These are phyloP conservation scores for Poteriospumella lacustris DNA, from an alignment of 108 stramenopile species.

Conservation along the genomic window DNA sequence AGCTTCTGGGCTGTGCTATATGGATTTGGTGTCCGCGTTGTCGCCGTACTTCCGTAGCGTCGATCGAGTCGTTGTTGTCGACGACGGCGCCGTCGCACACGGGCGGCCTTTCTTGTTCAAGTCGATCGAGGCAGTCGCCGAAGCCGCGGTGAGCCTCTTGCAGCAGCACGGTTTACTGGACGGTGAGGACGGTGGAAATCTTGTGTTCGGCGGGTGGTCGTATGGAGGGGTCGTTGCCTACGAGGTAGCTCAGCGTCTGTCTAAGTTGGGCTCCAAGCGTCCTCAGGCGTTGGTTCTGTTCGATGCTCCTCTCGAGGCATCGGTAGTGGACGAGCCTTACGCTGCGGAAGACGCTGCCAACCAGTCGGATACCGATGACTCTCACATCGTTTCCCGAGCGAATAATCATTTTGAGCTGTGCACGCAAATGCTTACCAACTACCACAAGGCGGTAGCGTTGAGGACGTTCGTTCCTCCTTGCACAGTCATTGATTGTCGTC, in stretches of 20 bases:
- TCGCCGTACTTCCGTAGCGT: not conserved
- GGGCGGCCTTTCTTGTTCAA: not conserved
- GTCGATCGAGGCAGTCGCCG: not conserved
- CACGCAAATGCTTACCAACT: too few relatives aligned
- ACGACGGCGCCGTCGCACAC: conserved; percentile 8
- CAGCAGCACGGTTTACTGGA: too few relatives aligned
- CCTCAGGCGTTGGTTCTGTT: not conserved
- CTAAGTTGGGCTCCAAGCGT: not conserved
- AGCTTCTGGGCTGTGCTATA: conserved; percentile 22
- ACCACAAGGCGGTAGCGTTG: too few relatives aligned
- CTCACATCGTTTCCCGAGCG: too few relatives aligned
- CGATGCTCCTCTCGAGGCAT: conserved; percentile 10
- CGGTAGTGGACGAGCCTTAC: conserved; percentile 2
- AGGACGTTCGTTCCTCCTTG: too few relatives aligned
- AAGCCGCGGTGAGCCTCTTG: not conserved
- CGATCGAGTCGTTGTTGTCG: not conserved
- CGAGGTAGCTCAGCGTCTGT: not conserved
- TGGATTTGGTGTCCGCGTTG: not conserved
- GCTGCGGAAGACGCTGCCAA: too few relatives aligned
- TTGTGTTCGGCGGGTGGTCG: conserved; percentile 30
- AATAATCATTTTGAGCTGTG: too few relatives aligned
- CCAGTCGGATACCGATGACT: too few relatives aligned
- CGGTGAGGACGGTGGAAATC: too few relatives aligned
- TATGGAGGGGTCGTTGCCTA: conserved; percentile 33
- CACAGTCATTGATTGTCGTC: too few relatives aligned